These are phyloP conservation scores for Lachancea thermotolerans DNA, from an alignment of 805 yeast species.

Conservation along the genomic window DNA sequence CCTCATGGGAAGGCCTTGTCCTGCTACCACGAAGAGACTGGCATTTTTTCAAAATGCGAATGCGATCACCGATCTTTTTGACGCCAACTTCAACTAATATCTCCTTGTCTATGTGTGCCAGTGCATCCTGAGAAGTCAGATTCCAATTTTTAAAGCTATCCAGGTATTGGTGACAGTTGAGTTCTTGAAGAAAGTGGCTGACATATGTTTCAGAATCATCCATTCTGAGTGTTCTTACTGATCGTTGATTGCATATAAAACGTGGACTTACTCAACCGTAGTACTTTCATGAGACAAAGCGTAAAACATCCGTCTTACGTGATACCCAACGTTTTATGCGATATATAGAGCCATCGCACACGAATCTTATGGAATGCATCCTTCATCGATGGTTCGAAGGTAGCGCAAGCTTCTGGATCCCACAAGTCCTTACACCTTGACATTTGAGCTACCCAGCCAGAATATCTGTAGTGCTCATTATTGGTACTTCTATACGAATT, in stretches of 20 bases:
- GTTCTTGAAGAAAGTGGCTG: constrained; percentile 17
- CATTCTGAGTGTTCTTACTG: neutral
- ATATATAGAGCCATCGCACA: too few relatives aligned
- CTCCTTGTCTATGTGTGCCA: constrained; percentile 42
- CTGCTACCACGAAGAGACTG: constrained; percentile 32
- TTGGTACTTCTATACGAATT: too few relatives aligned
- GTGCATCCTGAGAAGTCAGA: constrained; percentile 18
- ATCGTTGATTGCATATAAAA: neutral
- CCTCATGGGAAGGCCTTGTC: constrained; percentile 9
- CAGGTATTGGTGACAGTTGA: constrained; percentile 21
- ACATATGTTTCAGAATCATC: constrained; percentile 13
- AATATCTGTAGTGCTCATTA: too few relatives aligned
- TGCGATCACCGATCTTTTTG: constrained; percentile 73
- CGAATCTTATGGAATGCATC: too few relatives aligned
- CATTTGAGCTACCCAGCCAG: too few relatives aligned
- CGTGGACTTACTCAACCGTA: neutral
- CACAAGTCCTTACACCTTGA: too few relatives aligned
- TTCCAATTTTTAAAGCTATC: constrained; percentile 16
- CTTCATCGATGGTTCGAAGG: too few relatives aligned
- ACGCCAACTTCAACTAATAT: constrained; percentile 71
- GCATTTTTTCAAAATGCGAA: constrained; percentile 57
- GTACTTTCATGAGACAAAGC: too few relatives aligned
- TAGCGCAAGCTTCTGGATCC: too few relatives aligned
- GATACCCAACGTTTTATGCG: too few relatives aligned
- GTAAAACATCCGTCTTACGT: too few relatives aligned